These are phyloP conservation scores for Bocquillonia castaneifolia DNA, from an alignment of 441 rosid genomes.

Conservation along the genomic window DNA sequence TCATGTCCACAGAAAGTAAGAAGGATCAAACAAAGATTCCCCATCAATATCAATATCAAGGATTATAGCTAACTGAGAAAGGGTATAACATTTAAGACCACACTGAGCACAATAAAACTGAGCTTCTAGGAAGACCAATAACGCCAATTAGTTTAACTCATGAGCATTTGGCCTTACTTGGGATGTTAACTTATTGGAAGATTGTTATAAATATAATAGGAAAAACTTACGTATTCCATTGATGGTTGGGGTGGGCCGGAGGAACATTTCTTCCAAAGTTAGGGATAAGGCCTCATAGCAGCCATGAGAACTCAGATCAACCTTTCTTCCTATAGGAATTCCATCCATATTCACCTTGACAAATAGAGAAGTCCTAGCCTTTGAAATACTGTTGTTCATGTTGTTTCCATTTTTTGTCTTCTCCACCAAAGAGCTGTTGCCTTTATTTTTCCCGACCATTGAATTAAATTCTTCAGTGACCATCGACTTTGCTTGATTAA, in stretches of 20 bases:
- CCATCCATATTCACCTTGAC: constrained; percentile 97
- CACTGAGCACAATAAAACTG: background rate
- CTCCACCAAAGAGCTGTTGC: constrained; percentile 26
- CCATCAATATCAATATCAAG: background rate
- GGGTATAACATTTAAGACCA: constrained; percentile 3
- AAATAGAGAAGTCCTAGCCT: constrained; percentile 46
- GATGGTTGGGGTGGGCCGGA: constrained; percentile 32
- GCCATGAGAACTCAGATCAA: constrained; percentile 63
- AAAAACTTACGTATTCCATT: constrained; percentile 33
- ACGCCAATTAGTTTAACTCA: background rate
- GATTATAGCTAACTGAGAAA: background rate
- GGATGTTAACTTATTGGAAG: background rate
- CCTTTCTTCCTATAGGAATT: constrained; percentile 78
- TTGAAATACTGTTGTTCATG: constrained; percentile 25
- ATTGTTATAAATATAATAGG: constrained; percentile 6
- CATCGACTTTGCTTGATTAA: constrained; percentile 50
- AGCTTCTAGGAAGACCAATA: background rate
- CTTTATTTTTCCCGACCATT: constrained; percentile 34
- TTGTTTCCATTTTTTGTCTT: constrained; percentile 23
- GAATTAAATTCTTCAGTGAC: constrained; percentile 46
- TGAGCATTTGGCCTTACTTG: background rate
- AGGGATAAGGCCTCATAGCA: constrained; percentile 66
- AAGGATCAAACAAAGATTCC: background rate
- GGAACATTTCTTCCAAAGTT: constrained; percentile 73
- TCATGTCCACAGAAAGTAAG: background rate